Evolutionary conservation across 305 asterid genomes (phyloP), one percentile per base, ranked within the genome.

Genomic region (Fraxinus velutina): DNA sequence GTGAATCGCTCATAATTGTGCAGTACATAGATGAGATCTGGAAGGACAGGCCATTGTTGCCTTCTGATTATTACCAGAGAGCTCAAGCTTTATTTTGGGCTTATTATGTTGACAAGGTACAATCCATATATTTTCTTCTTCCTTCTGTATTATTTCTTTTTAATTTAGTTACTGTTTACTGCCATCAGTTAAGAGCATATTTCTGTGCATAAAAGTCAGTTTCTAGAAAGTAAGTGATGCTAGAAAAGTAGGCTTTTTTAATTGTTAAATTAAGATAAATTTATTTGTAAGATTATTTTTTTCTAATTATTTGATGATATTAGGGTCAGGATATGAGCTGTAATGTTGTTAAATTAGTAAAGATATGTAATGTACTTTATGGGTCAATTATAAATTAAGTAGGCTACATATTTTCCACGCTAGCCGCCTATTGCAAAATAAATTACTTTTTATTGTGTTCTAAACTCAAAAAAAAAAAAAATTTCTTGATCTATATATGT

Each of bases 81-180:
- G 87, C 93, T 66, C 92, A 85, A 30, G 94, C 93, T 9, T 82
- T 87, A 30, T 89, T 92, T 82, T 92, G 97, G 94, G 94, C 90
- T 79, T 91, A 90, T 83, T 92, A 78, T 75, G 50, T 88, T 9
- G 90, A 89, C 85, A 88, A 89, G 92, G 94, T 89, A 82, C 62
- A 10, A 27, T 66, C 7, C 9, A 66, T 10, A 4, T 27, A 29
- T 27, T 66, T 0, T 5, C 12, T 71, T 70, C 34, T 42, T 12
- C 36, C 10, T n/a, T 5, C 5, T 5, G 34, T 44, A 9, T 24
- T 9, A 4, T 17, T 34, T 52, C 3, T 24, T 74, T 22, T 24
- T 30, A 47, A 72, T 5, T 19, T 6, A 6, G 15, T 12, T 2
- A 50, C 33, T 37, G 32, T 44, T 47, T 29, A 66, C 37, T 66